Percentiles rank a stretch among this genome's conserved stretches.
These are phyloP conservation scores for Pilasporangium apinafurcum DNA, from an alignment of 352 stramenopile genomes.

Conservation along the genomic window DNA sequence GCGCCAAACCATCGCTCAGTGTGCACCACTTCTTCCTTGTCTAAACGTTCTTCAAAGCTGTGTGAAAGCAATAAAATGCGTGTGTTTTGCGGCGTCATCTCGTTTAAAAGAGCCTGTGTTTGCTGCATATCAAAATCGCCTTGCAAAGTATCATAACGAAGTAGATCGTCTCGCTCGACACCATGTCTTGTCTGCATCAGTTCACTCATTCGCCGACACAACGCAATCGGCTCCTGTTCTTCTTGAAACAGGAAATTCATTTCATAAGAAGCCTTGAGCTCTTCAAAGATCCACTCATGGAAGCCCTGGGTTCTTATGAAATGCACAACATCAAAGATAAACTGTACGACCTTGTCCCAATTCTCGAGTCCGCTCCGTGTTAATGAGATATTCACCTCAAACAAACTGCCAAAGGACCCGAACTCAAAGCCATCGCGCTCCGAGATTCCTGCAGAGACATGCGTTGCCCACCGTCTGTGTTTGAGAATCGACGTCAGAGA, in stretches of 20 bases:
- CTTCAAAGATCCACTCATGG: constrained; percentile 48
- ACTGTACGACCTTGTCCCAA: constrained; percentile 33
- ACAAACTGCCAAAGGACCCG: constrained; percentile 48
- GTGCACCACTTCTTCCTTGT: neutral
- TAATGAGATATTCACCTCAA: constrained; percentile 46
- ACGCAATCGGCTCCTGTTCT: constrained; percentile 22
- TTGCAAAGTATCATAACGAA: constrained; percentile 52
- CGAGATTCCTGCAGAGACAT: constrained; percentile 36
- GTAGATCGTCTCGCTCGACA: constrained; percentile 35
- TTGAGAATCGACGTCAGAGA: constrained; percentile 39
- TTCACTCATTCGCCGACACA: constrained; percentile 45
- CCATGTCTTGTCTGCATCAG: constrained; percentile 43
- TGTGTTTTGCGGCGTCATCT: constrained; percentile 47
- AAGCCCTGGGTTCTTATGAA: constrained; percentile 13
- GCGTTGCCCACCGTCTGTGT: constrained; percentile 25
- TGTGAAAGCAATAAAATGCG: constrained; percentile 53
- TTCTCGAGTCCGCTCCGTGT: constrained; percentile 29
- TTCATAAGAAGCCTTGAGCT: constrained; percentile 32
- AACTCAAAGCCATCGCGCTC: constrained; percentile 56
- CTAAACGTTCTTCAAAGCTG: constrained; percentile 20
- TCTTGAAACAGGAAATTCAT: constrained; percentile 67
- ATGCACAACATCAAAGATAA: constrained; percentile 41
- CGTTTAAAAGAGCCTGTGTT: constrained; percentile 19
- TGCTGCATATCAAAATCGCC: constrained; percentile 28
- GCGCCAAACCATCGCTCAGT: constrained; percentile 58